Conservation (phyloP, 177 flowering plant genomes). For the Vitis hybrid region DNA sequence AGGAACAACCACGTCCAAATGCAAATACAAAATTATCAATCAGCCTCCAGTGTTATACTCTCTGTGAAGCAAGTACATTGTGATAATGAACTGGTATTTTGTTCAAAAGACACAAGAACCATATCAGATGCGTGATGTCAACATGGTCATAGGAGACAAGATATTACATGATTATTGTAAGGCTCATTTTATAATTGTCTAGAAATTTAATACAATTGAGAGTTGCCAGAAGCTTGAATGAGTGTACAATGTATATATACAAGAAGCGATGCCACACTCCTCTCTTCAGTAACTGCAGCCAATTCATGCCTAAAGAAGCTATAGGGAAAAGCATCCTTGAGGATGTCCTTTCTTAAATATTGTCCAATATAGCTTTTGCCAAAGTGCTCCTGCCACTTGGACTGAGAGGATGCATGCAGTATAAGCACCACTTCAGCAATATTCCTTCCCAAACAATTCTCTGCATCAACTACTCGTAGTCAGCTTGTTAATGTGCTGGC, state of each 20-base stretch:
- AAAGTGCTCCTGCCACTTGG: not conserved
- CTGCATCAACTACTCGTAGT: conserved; percentile 2
- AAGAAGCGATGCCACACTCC: not conserved
- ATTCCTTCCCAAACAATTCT: not conserved
- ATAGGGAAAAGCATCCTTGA: not conserved
- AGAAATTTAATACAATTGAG: not conserved
- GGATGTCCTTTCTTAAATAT: not conserved
- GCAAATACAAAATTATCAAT: no score
- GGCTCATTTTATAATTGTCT: not conserved
- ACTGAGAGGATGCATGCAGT: no score
- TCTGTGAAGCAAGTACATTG: no score
- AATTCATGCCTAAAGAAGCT: not conserved
- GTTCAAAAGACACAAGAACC: no score
- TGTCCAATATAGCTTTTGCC: not conserved
- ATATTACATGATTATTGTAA: not conserved
- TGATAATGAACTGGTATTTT: no score
- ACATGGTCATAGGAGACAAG: not conserved
- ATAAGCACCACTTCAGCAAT: no score
- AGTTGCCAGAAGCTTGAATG: not conserved
- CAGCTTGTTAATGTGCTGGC: conserved; percentile 48
- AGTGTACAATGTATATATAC: not conserved
- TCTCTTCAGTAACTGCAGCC: not conserved
- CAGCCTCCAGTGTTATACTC: no score
- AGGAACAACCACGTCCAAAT: no score
- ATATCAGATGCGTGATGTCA: not conserved